Evolutionary conservation across 345 rosid species (phyloP), one percentile per base, ranked within the genome.

Genomic region (Boechera divaricarpa): DNA sequence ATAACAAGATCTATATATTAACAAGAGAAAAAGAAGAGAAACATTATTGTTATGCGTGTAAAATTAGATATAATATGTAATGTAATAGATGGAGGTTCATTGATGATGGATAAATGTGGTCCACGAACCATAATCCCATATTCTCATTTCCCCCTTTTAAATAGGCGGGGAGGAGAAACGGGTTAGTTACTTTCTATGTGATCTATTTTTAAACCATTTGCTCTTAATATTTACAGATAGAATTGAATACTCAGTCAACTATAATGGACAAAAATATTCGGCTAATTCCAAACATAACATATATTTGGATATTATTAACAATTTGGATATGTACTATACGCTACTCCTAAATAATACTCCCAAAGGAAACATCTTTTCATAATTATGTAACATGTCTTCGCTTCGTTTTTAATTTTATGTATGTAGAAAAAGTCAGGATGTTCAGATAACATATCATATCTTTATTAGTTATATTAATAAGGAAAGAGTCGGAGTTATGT

Each of bases 31-130:
- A 70, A 44, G 29, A 28, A 28, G 29, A 28, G 7, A 60, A 60
- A 38, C 64, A 36, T 57, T 32, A 57, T 15, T 57, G 39, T 52
- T 45, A 78, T 47, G 68, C 47, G 81, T 79, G 26, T 28, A 52
- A 16, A n/a, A 48, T 39, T 11, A 56, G 8, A 4, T 5, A 61
- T 53, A 33, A 33, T 36, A 36, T 44, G 12, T 18, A 33, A 32
- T 53, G 38, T 35, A 7, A 7, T 35, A 35, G 38, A 7, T 35
- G 38, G 42, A 39, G 38, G 38, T 35, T 13, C 31, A 32, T 77
- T 55, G 76, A 59, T 70, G 66, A 63, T 68, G 79, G 69, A 26
- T 7, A 36, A 76, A 71, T 77, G 76, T 70, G 90, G 90, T 87
- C 90, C 93, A 10, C 42, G 42, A 39, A 39, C 42, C 42, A 82